phyloP scores from a whole-genome alignment of 805 yeast genomes.

The Cyberlindnera subsufficiens region DNA sequence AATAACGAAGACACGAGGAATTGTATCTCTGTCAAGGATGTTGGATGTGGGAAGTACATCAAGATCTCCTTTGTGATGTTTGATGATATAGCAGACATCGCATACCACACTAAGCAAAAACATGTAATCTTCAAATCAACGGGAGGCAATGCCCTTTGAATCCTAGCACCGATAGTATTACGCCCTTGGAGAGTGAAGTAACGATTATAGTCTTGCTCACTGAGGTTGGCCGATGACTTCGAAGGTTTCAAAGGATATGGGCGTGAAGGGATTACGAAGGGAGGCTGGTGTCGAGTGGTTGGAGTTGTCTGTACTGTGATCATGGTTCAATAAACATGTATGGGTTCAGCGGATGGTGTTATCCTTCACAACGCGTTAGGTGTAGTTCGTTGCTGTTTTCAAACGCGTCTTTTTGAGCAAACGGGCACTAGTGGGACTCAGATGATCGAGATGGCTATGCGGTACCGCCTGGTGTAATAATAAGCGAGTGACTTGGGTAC shows the following conservation, averaged over 20 bases:
- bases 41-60: conserved; percentile 65
- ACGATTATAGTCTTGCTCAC: conserved; percentile 18
- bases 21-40: conserved; percentile 86
- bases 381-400: too few species aligned
- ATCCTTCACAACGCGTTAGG: too few species aligned
- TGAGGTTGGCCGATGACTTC: conserved; percentile 19
- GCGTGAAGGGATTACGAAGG: too few species aligned
- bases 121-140: conserved; percentile 37
- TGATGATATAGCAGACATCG: conserved; percentile 71
- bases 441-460: too few species aligned
- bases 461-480: too few species aligned
- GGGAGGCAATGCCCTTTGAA: conserved; percentile 24
- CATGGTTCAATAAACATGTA: too few species aligned
- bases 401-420: too few species aligned
- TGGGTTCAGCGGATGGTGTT: too few species aligned
- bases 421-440: too few species aligned
- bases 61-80: conserved; percentile 78
- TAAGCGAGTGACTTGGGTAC: too few species aligned
- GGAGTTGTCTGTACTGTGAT: too few species aligned
- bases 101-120: conserved; percentile 76
- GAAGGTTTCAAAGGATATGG: conserved; percentile 18
- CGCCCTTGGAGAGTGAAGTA: conserved; percentile 20
- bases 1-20: conserved; percentile 65
- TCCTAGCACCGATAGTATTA: conserved; percentile 5
- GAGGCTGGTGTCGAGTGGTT: too few species aligned